Evolutionary conservation across 2,329 filamentous ascomycete species (phyloP), one percentile per base, ranked within the genome.

Genomic region (Pseudocercospora pini-densiflorae): DNA sequence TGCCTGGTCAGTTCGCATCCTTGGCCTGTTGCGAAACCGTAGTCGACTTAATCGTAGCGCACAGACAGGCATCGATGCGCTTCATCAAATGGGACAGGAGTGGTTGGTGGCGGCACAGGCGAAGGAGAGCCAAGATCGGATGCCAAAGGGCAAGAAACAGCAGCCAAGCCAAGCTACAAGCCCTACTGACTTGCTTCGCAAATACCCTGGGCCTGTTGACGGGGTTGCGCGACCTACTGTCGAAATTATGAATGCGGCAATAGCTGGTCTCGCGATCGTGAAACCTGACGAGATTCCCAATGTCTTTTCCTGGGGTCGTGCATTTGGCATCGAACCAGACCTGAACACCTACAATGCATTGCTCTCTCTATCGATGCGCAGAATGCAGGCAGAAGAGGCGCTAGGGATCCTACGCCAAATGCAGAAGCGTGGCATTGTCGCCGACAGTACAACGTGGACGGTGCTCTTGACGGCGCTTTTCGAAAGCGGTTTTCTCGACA

Each of bases 1-100:
- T 62, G 87, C 89, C 45, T 95, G 92, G 92, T 90, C 88, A 8
- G 87, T 88, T 14, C 86, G 90, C 27, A 87, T 95, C 51, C 85
- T 87, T 27, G 88, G 88, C 0, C 82, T 93, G 10, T 86, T 93
- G 63, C 81, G 84, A 27, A 57, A 92, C 3, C 59, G 47, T 79
- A n/a, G 40, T 43, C 40, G 40, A 43, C 40, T 43, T 9, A 43
- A 43, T 43, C 40, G 40, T 43, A 83, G 54, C 84, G 85, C 33
- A 81, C 85, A 66, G 72, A 81, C 81, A 19, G 91, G 86, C n/a
- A 79, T 95, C 12, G 74, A 79, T 40, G 89, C 89, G 3, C 80
- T 94, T 49, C 82, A 87, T 40, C 86, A 92, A 69, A 90, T 94
- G 88, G 84, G 85, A 45, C 79, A 77, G 12, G 73, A 82, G 3